phyloP scores from a whole-genome alignment of 371 early-diverging fungal species.

The Amoeboaphelidium protococcarum region DNA sequence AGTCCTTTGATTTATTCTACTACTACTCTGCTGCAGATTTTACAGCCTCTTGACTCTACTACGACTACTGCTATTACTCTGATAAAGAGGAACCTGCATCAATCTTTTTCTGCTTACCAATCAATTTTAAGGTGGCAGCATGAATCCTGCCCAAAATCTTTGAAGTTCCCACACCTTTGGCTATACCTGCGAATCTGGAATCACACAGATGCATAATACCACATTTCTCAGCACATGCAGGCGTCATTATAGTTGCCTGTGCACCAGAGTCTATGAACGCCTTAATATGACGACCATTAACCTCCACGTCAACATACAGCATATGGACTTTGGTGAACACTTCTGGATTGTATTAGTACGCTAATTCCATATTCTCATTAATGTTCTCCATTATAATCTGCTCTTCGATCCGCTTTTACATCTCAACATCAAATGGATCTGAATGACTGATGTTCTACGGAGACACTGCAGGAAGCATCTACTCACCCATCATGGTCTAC shows the following conservation, averaged over 20 bases:
- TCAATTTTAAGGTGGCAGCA: constrained; percentile 52
- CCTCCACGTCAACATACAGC: constrained; percentile 63
- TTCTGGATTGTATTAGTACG: constrained; percentile 62
- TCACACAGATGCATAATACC: constrained; percentile 46
- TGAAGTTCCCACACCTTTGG: constrained; percentile 80
- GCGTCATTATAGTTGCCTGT: constrained; percentile 63
- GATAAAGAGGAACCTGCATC: constrained; percentile 56
- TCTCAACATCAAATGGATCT: constrained; percentile 70
- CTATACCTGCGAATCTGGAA: constrained; percentile 62
- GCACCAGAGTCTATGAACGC: constrained; percentile 95
- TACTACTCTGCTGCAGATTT: too few species aligned
- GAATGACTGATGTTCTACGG: constrained; percentile 14
- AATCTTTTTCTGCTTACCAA: constrained; percentile 15
- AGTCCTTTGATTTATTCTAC: neutral
- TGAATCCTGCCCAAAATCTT: constrained; percentile 86
- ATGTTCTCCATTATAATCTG: constrained; percentile 63
- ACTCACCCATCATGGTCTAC: constrained; percentile 25
- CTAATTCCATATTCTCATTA: constrained; percentile 41
- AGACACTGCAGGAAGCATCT: constrained; percentile 16
- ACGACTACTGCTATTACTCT: constrained; percentile 65
- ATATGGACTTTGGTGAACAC: constrained; percentile 30
- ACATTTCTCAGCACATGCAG: constrained; percentile 55
- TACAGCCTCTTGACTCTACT: too few species aligned
- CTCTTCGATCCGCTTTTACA: constrained; percentile 70
- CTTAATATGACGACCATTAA: constrained; percentile 60